Conservation (phyloP, 1,139 yeast species). For the Zygoascus meyerae region DNA sequence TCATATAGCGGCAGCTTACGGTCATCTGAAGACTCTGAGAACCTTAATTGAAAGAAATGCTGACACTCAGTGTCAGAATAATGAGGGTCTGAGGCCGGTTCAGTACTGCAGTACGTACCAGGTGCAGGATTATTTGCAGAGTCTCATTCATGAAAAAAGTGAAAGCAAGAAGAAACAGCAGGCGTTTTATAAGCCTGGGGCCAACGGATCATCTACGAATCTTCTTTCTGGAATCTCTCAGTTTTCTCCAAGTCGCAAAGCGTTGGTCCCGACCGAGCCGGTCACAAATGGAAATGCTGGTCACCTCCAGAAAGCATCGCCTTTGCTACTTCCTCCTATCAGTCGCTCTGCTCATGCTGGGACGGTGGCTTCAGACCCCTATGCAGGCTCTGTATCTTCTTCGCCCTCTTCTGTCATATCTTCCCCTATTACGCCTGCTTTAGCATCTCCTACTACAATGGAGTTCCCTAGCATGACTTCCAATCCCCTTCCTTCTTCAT, state of each 20-base stretch:
- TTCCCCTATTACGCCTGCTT: constrained; percentile 1
- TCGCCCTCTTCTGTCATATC: constrained; percentile 3
- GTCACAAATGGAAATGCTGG: too few relatives aligned
- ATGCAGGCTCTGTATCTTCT: not conserved
- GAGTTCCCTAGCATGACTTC: not conserved
- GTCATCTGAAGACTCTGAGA: constrained; percentile 58
- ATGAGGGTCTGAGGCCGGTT: constrained; percentile 63
- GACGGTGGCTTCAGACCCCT: not conserved
- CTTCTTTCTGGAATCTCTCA: not conserved
- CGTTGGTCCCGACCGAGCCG: too few relatives aligned
- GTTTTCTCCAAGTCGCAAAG: not conserved
- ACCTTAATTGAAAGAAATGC: constrained; percentile 51
- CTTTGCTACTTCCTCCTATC: constrained; percentile 2
- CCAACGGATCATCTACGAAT: not conserved
- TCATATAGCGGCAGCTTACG: constrained; percentile 76
- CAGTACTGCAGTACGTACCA: constrained; percentile 35
- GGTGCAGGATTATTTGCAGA: constrained; percentile 33
- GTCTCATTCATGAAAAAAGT: constrained; percentile 28
- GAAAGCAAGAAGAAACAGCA: constrained; percentile 15
- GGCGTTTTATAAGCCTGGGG: constrained; percentile 15
- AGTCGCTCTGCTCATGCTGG: not conserved
- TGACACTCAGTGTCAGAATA: constrained; percentile 47
- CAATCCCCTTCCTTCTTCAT: not conserved
- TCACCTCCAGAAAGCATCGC: not conserved
- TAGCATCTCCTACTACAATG: not conserved